Conservation (phyloP, 495 filamentous ascomycete genomes). For the Physcia stellaris region DNA sequence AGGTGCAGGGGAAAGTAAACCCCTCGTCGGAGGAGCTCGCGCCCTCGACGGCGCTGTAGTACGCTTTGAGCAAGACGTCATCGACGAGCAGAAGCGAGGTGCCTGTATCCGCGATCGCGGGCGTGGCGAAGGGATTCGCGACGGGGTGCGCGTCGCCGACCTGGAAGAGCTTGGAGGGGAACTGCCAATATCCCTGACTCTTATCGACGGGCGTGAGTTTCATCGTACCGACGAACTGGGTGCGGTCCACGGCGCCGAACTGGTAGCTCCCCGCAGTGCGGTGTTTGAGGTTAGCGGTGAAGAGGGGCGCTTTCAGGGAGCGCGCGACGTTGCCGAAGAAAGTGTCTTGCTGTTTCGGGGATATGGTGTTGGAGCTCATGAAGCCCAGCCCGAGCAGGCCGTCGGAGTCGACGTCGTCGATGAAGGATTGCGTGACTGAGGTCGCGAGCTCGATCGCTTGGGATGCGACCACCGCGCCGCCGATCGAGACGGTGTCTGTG, state of each 20-base stretch:
- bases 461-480: constrained; percentile 47
- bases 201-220: constrained; percentile 50
- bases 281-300: constrained; percentile 56
- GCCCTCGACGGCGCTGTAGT: constrained; percentile 48
- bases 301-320: constrained; percentile 50
- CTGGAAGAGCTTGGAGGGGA: constrained; percentile 42
- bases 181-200: constrained; percentile 62
- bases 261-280: constrained; percentile 55
- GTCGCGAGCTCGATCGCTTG: constrained; percentile 65
- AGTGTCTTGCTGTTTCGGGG: constrained; percentile 53
- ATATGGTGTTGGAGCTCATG: constrained; percentile 55
- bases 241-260: constrained; percentile 57
- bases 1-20: constrained; percentile 52
- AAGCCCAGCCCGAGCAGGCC: constrained; percentile 74
- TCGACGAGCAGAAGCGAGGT: constrained; percentile 61
- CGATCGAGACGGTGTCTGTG: constrained; percentile 60
- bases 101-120: constrained; percentile 60
- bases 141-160: constrained; percentile 32
- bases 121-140: constrained; percentile 22
- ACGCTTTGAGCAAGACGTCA: constrained; percentile 41
- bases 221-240: constrained; percentile 50
- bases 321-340: constrained; percentile 68
- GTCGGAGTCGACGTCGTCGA: constrained; percentile 46
- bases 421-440: constrained; percentile 48
- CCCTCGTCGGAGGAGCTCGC: constrained; percentile 36